These are phyloP conservation scores for Kazachstania taianensis DNA, from an alignment of 805 yeast species.

Conservation along the genomic window DNA sequence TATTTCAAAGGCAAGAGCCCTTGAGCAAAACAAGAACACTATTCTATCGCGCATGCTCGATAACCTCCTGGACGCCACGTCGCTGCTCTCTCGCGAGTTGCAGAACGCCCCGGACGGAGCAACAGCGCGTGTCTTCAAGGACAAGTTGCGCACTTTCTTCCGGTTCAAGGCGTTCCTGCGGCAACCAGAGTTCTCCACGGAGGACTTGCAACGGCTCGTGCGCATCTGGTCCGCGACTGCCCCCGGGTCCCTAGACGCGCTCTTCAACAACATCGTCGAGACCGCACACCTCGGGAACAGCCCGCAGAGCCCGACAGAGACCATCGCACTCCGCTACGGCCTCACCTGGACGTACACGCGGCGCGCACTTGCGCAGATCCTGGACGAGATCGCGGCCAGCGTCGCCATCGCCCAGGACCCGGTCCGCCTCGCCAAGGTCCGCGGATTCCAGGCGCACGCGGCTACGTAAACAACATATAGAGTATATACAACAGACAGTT, in stretches of 20 bases:
- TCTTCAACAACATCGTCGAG: constrained; percentile 27
- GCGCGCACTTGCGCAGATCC: neutral
- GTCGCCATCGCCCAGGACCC: neutral
- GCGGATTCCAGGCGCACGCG: neutral
- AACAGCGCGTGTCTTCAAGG: neutral
- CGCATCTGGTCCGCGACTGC: constrained; percentile 16
- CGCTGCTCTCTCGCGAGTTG: constrained; percentile 6
- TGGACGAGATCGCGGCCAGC: neutral
- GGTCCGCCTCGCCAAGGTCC: constrained; percentile 1
- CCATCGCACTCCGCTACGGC: constrained; percentile 5
- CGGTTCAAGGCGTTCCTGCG: constrained; percentile 21
- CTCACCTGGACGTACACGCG: constrained; percentile 9
- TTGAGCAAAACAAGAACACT: neutral
- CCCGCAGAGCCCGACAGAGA: neutral
- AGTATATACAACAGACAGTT: neutral
- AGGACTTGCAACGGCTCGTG: constrained; percentile 16
- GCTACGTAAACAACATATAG: neutral
- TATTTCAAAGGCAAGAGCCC: neutral
- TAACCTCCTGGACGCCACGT: constrained; percentile 17
- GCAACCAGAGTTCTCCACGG: constrained; percentile 11
- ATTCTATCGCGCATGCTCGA: constrained; percentile 20
- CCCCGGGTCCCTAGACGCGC: constrained; percentile 14
- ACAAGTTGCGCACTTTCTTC: constrained; percentile 19
- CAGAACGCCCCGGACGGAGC: neutral
- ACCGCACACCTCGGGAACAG: constrained; percentile 19